phyloP scores from a whole-genome alignment of 78 protist species.

The Dictyostelium capitatum region DNA sequence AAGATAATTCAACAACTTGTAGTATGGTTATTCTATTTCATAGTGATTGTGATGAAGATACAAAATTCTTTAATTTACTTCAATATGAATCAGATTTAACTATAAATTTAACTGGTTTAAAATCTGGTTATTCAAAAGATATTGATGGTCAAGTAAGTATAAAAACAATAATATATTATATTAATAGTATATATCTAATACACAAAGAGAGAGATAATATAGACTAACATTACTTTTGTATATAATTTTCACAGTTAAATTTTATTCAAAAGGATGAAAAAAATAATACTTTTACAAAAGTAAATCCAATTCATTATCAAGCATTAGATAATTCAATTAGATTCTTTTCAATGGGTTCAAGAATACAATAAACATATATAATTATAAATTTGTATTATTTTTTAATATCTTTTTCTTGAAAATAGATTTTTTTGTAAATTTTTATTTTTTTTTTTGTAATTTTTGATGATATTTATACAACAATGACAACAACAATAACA shows the following conservation, averaged over 20 bases:
- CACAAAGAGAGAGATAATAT: too few species aligned
- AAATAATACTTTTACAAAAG: conserved; percentile 12
- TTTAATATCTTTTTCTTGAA: too few species aligned
- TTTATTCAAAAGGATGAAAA: conserved; percentile 46
- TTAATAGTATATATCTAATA: too few species aligned
- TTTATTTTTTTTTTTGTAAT: too few species aligned
- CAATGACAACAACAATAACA: too few species aligned
- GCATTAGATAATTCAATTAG: conserved; percentile 55
- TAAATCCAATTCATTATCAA: conserved; percentile 57
- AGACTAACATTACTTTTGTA: not conserved
- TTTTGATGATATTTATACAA: too few species aligned
- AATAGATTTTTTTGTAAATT: too few species aligned
- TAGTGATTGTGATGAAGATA: conserved; percentile 54
- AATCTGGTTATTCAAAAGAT: conserved; percentile 74
- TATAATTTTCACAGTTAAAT: conserved; percentile 17
- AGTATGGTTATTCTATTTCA: conserved; percentile 19
- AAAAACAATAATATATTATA: too few species aligned
- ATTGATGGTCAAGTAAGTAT: conserved; percentile 71
- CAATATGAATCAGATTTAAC: conserved; percentile 68
- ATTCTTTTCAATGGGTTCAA: conserved; percentile 64
- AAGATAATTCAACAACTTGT: conserved; percentile 38
- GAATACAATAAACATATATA: conserved; percentile 35
- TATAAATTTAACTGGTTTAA: conserved; percentile 16
- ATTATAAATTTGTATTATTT: too few species aligned
- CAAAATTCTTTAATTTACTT: conserved; percentile 39